Base-by-base conservation (phyloP, 257 asterid genomes). In the Ilex asprella region DNA sequence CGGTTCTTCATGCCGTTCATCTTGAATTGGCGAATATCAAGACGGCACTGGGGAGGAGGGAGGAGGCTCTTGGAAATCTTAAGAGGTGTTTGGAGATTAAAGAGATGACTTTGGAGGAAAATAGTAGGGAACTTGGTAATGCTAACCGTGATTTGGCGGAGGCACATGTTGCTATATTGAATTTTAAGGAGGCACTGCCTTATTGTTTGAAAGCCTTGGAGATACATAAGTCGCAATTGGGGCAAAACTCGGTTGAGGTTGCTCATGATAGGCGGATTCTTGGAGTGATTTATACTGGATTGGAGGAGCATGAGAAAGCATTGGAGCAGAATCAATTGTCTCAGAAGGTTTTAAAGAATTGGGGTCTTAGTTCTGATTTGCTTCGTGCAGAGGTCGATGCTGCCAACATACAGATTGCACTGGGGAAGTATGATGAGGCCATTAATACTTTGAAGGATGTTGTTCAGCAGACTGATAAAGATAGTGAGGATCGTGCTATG, bases 321-420 rank as follows among this genome's bases (percentile, higher is more conserved):
- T 67, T 92, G 71, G 95, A 92, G 50, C 95, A 92, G 67, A 92
- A 92, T 71, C 87, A 80, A 59, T 49, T 92, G 66, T 86, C 98
- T 0, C 87, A 85, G 49, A 84, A 67, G 83, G 93, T 84, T 21
- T 73, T 92, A 77, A 86, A 89, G 75, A 84, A 78, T 46, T 92
- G 98, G 98, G 97, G 97, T 58, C 79, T 78, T 58, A 61, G 59
- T 67, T 70, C 93, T 53, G 98, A 89, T 65, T 72, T 89, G 78
- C 89, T 86, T 39, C 93, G 91, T 27, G 97, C 95, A 2, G 97
- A 89, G 73, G 85, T 92, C 1, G 98, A 88, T 61, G 92, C 95
- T 47, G 92, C 98, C 32, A 89, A 92, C 69, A 89, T 91, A 95
- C 95, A 86, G 72, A 86, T 91, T 68, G 82, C 98, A 12, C 66